phyloP scores from a whole-genome alignment of 345 rosid species.

The Citrus glauca region DNA sequence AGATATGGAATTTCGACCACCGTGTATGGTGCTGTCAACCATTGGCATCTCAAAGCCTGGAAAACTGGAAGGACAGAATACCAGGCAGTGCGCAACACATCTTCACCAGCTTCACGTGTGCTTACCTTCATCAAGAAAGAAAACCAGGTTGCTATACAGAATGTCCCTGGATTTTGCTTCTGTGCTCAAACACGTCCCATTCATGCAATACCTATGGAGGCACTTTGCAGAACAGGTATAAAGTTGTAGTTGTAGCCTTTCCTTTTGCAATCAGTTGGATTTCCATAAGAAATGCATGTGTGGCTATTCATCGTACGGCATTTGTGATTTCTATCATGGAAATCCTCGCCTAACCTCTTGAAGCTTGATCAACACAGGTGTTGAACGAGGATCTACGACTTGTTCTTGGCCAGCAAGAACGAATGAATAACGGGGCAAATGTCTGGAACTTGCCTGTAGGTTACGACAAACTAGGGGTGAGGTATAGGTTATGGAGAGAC shows the following conservation, averaged over 20 bases:
- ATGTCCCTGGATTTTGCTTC: slow-evolving; percentile 98
- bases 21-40: slow-evolving; percentile 92
- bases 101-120: slow-evolving; percentile 98
- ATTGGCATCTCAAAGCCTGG: slow-evolving; percentile 98
- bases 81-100: slow-evolving; percentile 74
- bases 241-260: neutral
- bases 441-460: slow-evolving; percentile 88
- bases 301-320: neutral
- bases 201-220: slow-evolving; percentile 85
- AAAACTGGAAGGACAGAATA: slow-evolving; percentile 74
- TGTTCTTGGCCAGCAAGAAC: slow-evolving; percentile 89
- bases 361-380: slow-evolving; percentile 44
- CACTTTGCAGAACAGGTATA: slow-evolving; percentile 91
- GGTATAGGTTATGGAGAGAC: slow-evolving; percentile 88
- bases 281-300: neutral
- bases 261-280: neutral
- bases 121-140: slow-evolving; percentile 80
- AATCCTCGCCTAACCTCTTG: neutral
- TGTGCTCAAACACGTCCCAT: slow-evolving; percentile 71
- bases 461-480: slow-evolving; percentile 93
- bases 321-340: neutral
- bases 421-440: slow-evolving; percentile 86
- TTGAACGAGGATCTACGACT: slow-evolving; percentile 86
- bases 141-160: slow-evolving; percentile 81
- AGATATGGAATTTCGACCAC: slow-evolving; percentile 96